These are phyloP conservation scores for Gastrolobium bilobum DNA, from an alignment of 306 rosid genomes.

Conservation along the genomic window DNA sequence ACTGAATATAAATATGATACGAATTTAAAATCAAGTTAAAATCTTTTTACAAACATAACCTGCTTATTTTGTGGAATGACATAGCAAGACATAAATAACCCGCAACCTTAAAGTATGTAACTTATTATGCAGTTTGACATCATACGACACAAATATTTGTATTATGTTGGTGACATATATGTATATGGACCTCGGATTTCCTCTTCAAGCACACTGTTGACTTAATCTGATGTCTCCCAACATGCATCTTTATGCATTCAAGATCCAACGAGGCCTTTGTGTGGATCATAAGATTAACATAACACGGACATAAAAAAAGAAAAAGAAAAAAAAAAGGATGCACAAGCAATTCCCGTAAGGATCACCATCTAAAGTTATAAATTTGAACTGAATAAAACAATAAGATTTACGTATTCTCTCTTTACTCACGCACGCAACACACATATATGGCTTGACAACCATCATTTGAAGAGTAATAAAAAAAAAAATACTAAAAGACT, in stretches of 20 bases:
- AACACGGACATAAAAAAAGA: slow-evolving; percentile 62
- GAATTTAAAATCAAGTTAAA: too few relatives aligned
- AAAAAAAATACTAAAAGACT: too few relatives aligned
- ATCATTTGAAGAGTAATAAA: too few relatives aligned
- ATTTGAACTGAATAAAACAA: slow-evolving; percentile 25
- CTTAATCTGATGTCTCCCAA: slow-evolving; percentile 23
- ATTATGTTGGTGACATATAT: neutral
- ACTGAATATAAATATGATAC: too few relatives aligned
- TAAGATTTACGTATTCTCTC: neutral
- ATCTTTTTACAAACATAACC: too few relatives aligned
- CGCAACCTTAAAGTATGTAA: too few relatives aligned
- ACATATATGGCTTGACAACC: neutral
- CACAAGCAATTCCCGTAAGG: slow-evolving; percentile 65
- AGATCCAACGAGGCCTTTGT: slow-evolving; percentile 91
- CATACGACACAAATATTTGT: too few relatives aligned
- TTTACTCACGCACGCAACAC: neutral
- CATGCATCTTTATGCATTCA: slow-evolving; percentile 48
- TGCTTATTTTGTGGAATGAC: too few relatives aligned
- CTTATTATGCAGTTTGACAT: too few relatives aligned
- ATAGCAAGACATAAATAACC: too few relatives aligned
- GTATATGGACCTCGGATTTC: slow-evolving; percentile 4
- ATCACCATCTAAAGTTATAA: slow-evolving; percentile 74
- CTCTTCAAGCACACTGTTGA: slow-evolving; percentile 15
- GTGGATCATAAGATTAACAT: slow-evolving; percentile 82
- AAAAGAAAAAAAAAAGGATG: slow-evolving; percentile 54